These are phyloP conservation scores for Lizonia empirigonia DNA, from an alignment of 2,329 filamentous ascomycete genomes.

Conservation along the genomic window DNA sequence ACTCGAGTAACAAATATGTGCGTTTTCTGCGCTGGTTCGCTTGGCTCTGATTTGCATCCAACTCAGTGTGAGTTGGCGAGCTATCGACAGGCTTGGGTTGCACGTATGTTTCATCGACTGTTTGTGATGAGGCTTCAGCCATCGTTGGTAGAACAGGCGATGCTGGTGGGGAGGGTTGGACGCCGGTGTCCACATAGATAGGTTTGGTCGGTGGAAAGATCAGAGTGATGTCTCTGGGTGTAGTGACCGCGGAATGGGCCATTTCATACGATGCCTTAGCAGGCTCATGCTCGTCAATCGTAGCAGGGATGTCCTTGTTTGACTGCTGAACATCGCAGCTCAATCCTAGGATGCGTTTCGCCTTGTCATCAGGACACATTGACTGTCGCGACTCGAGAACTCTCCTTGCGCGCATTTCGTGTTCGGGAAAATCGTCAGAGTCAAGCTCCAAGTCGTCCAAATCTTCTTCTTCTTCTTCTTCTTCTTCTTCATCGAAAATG, in stretches of 20 bases:
- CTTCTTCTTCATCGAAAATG: conserved; percentile 80
- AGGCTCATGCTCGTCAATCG: conserved; percentile 31
- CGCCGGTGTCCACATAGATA: conserved; percentile 73
- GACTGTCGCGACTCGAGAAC: conserved; percentile 50
- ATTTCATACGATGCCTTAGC: conserved; percentile 31
- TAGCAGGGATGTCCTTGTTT: conserved; percentile 31
- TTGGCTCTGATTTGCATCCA: conserved; percentile 73
- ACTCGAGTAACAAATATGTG: conserved; percentile 52
- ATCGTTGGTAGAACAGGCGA: conserved; percentile 63
- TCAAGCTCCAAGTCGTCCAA: conserved; percentile 64
- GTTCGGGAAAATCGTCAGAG: conserved; percentile 63
- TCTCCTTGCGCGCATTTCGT: conserved; percentile 49
- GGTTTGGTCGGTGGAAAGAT: conserved; percentile 45
- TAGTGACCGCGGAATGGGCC: conserved; percentile 28
- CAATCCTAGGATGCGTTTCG: conserved; percentile 54
- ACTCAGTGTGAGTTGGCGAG: conserved; percentile 47
- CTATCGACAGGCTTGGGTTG: conserved; percentile 33
- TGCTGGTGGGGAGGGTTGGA: conserved; percentile 82
- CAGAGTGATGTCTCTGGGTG: conserved; percentile 36
- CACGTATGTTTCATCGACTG: conserved; percentile 27
- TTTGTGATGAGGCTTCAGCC: conserved; percentile 31
- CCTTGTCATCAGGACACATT: conserved; percentile 52
- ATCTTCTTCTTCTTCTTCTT: conserved; percentile 72
- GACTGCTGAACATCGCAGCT: conserved; percentile 35
- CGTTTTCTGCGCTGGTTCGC: conserved; percentile 77